Base-by-base conservation (phyloP, 2,329 filamentous ascomycete genomes). In the Talaromyces sp. region DNA sequence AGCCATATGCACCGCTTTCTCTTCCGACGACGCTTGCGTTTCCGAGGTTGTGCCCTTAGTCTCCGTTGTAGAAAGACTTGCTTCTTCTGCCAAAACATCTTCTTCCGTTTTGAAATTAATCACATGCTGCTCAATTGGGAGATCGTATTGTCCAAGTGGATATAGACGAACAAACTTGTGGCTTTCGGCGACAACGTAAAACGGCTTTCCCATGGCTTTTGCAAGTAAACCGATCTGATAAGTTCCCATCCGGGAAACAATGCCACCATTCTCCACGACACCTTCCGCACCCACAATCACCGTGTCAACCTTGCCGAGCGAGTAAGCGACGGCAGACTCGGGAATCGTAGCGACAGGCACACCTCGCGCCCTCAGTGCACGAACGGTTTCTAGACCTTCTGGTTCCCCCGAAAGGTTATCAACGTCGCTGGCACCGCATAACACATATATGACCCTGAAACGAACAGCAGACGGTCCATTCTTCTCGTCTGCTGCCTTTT, bases 161-260 rank as follows among this genome's bases (percentile, higher is more conserved):
- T 92, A 94, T 57, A 94, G 81, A 66, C 91, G 83, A 46, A 95
- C 91, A 70, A 99, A 97, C 77, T 99, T 99, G 79, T 99, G 94
- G 67, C 89, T 95, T 78, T 99, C 94, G 1, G 89, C 89, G 5
- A 94, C 91, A 17, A 96, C 91, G 68, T 95, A 96, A 65, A 97
- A 90, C 0, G 89, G 89, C 62, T 89, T 86, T 39, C 86, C 84
- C 61, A 83, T 81, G 13, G 82, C 82, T 66, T 87, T 86, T 5
- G 92, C 91, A 54, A 97, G 78, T 64, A 91, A 78, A 1, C 90
- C 92, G 65, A 97, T 87, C 77, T 96, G 91, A 65, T 89, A 93
- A 3, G 85, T 87, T 25, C 93, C 93, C 75, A 97, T 83, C 51
- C 92, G 81, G 22, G 89, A 93, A 64, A 99, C 89, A 65, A 97